Percentiles rank a stretch among this genome's conserved stretches.
These are phyloP conservation scores for Lathyrus tuberosus DNA, from an alignment of 306 rosid genomes.

Conservation along the genomic window DNA sequence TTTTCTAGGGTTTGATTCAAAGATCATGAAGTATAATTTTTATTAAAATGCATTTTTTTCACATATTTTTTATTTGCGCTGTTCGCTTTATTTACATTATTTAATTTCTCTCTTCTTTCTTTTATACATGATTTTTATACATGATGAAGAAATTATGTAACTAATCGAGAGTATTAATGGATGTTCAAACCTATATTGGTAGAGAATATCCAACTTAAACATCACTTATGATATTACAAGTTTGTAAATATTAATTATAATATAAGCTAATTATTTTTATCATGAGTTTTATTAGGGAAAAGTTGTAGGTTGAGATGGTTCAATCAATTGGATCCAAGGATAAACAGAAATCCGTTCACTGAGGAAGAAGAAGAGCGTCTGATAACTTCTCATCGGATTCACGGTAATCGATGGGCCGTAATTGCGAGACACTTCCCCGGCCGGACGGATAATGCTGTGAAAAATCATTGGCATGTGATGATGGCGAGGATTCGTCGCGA, in stretches of 20 bases:
- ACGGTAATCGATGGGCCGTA: slow-evolving; percentile 91
- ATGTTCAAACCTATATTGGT: background rate
- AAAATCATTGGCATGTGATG: slow-evolving; percentile 98
- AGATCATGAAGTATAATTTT: background rate
- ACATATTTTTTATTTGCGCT: too few species aligned
- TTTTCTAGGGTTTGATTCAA: background rate
- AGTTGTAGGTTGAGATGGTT: slow-evolving; percentile 99
- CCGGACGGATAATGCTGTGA: slow-evolving; percentile 90
- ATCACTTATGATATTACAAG: background rate
- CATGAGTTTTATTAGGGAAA: slow-evolving; percentile 56
- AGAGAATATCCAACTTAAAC: background rate
- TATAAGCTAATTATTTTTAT: background rate
- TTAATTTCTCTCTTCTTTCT: background rate
- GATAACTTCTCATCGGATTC: slow-evolving; percentile 69
- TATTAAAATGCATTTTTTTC: background rate
- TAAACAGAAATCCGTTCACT: slow-evolving; percentile 78
- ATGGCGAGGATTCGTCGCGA: slow-evolving; percentile 79
- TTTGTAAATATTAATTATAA: background rate
- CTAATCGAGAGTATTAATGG: background rate
- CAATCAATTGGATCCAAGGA: slow-evolving; percentile 92
- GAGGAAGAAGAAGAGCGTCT: slow-evolving; percentile 92
- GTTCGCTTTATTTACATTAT: background rate
- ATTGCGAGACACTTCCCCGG: slow-evolving; percentile 95
- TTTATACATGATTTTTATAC: too few species aligned
- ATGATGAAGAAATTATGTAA: background rate